These are phyloP conservation scores for Brassica rapa DNA, from an alignment of 345 rosid genomes.

Conservation along the genomic window DNA sequence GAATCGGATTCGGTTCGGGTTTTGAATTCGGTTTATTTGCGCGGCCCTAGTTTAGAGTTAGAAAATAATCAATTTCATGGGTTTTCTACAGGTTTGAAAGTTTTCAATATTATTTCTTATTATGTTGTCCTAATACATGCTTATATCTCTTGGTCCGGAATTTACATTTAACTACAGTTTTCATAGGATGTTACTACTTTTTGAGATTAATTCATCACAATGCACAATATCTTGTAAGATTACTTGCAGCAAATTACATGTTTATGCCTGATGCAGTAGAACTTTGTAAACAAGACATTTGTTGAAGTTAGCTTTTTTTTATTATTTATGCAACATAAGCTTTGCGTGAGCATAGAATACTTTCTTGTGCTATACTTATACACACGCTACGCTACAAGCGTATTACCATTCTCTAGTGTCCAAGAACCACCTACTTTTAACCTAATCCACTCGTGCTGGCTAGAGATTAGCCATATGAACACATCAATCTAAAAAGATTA, in stretches of 20 bases:
- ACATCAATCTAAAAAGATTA: conserved; percentile 1
- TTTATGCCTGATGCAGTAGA: neutral
- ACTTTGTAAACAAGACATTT: neutral
- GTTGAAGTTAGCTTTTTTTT: neutral
- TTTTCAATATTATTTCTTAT: neutral
- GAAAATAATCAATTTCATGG: neutral
- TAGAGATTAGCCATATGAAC: conserved; percentile 12
- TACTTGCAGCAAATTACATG: neutral
- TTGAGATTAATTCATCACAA: neutral
- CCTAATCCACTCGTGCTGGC: neutral
- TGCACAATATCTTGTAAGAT: neutral
- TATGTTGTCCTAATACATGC: neutral
- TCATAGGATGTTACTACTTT: neutral
- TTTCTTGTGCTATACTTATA: conserved; percentile 18
- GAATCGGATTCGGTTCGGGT: too few relatives aligned
- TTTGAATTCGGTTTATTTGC: too few relatives aligned
- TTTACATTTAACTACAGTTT: neutral
- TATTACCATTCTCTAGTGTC: neutral
- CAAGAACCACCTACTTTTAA: neutral
- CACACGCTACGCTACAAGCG: conserved; percentile 27
- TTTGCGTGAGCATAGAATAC: conserved; percentile 17
- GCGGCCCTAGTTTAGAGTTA: neutral
- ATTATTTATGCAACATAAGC: conserved; percentile 32
- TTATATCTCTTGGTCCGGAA: neutral
- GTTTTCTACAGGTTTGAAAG: neutral